Percentiles rank a stretch among this genome's conserved stretches.
Conservation (phyloP, 2,329 filamentous ascomycete genomes). For the Emergomyces africanus region DNA sequence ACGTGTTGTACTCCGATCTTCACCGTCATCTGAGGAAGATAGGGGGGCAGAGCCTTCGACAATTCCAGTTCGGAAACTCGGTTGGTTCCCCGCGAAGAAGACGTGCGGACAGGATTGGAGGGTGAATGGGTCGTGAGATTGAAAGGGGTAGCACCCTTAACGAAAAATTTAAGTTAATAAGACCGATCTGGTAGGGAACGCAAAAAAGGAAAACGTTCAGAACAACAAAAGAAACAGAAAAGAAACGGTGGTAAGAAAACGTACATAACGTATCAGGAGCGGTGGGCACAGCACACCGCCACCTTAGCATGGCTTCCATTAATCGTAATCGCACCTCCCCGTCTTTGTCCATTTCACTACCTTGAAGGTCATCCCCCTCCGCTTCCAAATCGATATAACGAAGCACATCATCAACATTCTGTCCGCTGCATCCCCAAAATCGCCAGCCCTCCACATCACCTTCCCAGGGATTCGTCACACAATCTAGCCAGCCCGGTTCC, state of each 20-base stretch:
- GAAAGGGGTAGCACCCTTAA: conserved; percentile 87
- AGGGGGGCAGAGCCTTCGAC: conserved; percentile 36
- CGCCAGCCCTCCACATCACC: conserved; percentile 84
- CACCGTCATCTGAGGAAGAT: conserved; percentile 19
- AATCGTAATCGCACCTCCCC: conserved; percentile 66
- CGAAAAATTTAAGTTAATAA: conserved; percentile 7
- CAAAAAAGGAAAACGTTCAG: not conserved
- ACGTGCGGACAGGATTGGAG: conserved; percentile 76
- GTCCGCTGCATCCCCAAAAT: conserved; percentile 73
- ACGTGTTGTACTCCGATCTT: conserved; percentile 25
- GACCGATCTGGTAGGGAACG: not conserved
- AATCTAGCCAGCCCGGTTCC: conserved; percentile 65
- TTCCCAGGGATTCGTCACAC: conserved; percentile 87
- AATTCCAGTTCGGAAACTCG: conserved; percentile 58
- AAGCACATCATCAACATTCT: conserved; percentile 87
- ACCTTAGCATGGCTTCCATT: conserved; percentile 90
- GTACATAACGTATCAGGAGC: conserved; percentile 90
- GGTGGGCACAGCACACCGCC: conserved; percentile 83
- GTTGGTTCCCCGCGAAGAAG: conserved; percentile 80
- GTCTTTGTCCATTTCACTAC: conserved; percentile 18
- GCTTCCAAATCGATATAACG: conserved; percentile 60
- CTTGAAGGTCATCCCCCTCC: conserved; percentile 15
- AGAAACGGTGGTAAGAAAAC: conserved; percentile 23
- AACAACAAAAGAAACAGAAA: not conserved
- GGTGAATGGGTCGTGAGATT: conserved; percentile 84